Base-by-base conservation (phyloP, 345 rosid species). In the Cardamine resedifolia region DNA sequence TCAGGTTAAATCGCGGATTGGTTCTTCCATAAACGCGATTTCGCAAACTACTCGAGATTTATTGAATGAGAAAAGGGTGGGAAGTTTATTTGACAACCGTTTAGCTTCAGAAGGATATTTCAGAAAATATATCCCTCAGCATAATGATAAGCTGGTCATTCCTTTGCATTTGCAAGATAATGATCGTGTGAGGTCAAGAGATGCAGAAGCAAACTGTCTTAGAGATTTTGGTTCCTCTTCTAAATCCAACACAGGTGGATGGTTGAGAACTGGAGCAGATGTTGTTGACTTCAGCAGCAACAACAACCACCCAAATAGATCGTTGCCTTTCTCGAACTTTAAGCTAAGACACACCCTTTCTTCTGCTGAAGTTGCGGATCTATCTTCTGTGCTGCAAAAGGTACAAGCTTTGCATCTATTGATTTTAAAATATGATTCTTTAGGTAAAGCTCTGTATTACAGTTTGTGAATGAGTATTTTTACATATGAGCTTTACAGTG, bases 31-130 rank as follows among this genome's bases (percentile, higher is more conserved):
- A 16, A 56, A 64, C 41, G 33, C 68, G 62, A 79, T 78, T 36
- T 72, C 73, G 62, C 81, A 77, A 56, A 39, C 82, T 44, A 69
- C 72, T 27, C 70, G 39, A 67, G 85, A 79, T 65, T 63, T 75
- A 47, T 27, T 82, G 39, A 64, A 55, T 26, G 88, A 74, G 58
- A 83, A 82, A 33, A 82, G 80, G 70, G 72, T 65, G 43, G 79
- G 64, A 49, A 81, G 80, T 72, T 72, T 87, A 74, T 79, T 85
- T 44, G 80, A 76, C 58, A 71, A 80, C 79, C 70, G 63, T 81
- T 57, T 76, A 20, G 69, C 80, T 16, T 38, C 81, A 47, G 80
- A 78, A 65, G 80, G 75, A 65, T 72, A 64, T 71, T 76, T 82
- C 47, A 74, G 59, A 49, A 73, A 61, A 33, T 68, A 53, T 64